Percentiles rank a stretch among this genome's conserved stretches.
These are phyloP conservation scores for Kernera saxatilis DNA, from an alignment of 345 rosid species.

Conservation along the genomic window DNA sequence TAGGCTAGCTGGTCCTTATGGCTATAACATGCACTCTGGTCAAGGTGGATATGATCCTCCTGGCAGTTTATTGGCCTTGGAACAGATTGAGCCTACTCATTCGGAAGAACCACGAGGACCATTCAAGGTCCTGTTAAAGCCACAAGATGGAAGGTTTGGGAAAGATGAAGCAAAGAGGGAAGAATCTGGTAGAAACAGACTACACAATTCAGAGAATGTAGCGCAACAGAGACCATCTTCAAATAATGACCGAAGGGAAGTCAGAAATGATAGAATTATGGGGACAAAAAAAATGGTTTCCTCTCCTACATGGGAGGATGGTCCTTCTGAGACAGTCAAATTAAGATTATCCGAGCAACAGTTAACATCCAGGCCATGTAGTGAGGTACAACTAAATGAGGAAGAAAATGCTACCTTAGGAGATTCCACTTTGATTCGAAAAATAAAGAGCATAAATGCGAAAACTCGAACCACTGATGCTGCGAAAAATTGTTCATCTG, in stretches of 20 bases:
- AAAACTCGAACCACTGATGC: slow-evolving; percentile 57
- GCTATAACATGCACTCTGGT: slow-evolving; percentile 37
- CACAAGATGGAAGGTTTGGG: slow-evolving; percentile 53
- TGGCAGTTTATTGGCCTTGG: slow-evolving; percentile 33
- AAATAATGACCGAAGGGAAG: slow-evolving; percentile 42
- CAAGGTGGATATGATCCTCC: slow-evolving; percentile 50
- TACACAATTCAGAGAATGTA: slow-evolving; percentile 30
- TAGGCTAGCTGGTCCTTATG: slow-evolving; percentile 47
- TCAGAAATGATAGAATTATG: slow-evolving; percentile 12
- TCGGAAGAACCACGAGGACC: slow-evolving; percentile 44
- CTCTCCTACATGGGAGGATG: too few species aligned
- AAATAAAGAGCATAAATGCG: slow-evolving; percentile 70
- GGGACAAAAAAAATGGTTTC: background rate
- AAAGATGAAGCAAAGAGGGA: slow-evolving; percentile 44
- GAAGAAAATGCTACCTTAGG: slow-evolving; percentile 34
- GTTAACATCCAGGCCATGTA: slow-evolving; percentile 2
- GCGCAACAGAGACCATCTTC: slow-evolving; percentile 33
- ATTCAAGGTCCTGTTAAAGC: slow-evolving; percentile 62
- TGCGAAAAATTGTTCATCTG: slow-evolving; percentile 28
- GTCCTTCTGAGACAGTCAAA: background rate
- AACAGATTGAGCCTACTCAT: slow-evolving; percentile 46
- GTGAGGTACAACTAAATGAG: slow-evolving; percentile 21
- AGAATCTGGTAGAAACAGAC: slow-evolving; percentile 20
- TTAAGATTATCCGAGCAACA: background rate
- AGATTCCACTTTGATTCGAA: slow-evolving; percentile 56